A percentile compares a stretch with the other conserved stretches of the same genome.
These are phyloP conservation scores for Raddia distichophylla DNA, from an alignment of 176 grass and related monocot species.

Conservation along the genomic window DNA sequence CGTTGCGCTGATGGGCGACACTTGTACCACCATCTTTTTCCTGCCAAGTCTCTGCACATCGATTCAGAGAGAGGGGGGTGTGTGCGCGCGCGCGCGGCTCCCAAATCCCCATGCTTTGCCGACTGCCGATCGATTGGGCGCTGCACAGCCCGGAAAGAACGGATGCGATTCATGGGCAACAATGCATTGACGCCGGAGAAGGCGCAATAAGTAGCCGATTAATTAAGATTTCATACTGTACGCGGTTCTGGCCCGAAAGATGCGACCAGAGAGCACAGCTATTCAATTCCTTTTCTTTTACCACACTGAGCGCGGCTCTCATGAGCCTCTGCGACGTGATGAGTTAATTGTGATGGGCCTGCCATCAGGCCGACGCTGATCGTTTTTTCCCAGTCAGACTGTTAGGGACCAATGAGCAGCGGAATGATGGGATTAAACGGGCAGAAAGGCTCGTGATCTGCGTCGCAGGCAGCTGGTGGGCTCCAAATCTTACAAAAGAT, in stretches of 20 bases:
- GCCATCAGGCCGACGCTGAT: constrained; percentile 16
- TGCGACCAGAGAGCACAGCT: background rate
- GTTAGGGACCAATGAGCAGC: constrained; percentile 43
- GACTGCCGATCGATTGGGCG: background rate
- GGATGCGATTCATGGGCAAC: background rate
- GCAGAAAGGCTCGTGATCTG: constrained; percentile 39
- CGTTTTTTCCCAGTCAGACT: constrained; percentile 3
- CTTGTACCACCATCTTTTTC: background rate
- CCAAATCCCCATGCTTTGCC: background rate
- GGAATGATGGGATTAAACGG: constrained; percentile 45
- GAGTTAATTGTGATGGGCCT: background rate
- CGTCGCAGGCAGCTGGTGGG: background rate
- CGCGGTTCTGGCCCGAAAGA: background rate
- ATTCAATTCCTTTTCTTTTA: background rate
- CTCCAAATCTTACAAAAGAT: background rate
- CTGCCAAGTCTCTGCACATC: background rate
- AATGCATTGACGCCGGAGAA: background rate
- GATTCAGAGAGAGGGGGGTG: background rate
- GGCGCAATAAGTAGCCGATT: background rate
- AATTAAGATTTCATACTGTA: background rate
- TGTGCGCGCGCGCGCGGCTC: too few relatives aligned
- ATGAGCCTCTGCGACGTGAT: background rate
- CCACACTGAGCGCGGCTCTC: background rate
- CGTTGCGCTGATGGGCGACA: background rate
- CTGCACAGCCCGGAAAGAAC: background rate